phyloP scores from a whole-genome alignment of 345 rosid genomes.

The Aegle marmelos region DNA sequence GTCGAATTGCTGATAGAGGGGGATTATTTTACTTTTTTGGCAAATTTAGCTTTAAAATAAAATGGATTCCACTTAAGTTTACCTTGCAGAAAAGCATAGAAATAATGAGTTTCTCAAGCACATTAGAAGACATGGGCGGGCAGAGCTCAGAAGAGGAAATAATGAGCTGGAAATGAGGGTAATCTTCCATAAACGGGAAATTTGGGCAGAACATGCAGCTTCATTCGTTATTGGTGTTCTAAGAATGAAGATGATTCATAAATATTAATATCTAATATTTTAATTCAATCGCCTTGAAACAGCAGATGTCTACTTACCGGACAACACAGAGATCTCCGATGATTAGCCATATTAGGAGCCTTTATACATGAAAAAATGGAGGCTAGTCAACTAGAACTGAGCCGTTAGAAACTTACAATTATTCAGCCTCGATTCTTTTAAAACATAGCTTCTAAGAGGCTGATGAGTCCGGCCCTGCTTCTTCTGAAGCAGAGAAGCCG shows the following conservation, averaged over 20 bases:
- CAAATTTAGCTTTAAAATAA: background rate
- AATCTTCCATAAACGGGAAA: conserved; percentile 2
- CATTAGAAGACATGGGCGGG: background rate
- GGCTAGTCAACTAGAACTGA: conserved; percentile 22
- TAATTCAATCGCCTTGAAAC: conserved; percentile 15
- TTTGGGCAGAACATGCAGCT: background rate
- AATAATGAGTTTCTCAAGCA: background rate
- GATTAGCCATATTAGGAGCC: conserved; percentile 37
- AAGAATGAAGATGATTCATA: conserved; percentile 5
- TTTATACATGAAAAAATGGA: conserved; percentile 24
- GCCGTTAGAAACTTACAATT: conserved; percentile 1
- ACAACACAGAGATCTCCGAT: conserved; percentile 12
- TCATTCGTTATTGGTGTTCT: background rate
- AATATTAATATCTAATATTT: conserved; percentile 10
- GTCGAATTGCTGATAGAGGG: too few relatives aligned
- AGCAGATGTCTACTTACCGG: conserved; percentile 19
- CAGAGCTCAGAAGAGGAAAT: background rate
- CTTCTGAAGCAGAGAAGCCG: conserved; percentile 47
- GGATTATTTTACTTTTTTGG: background rate
- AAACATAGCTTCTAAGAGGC: conserved; percentile 28
- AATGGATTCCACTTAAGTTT: background rate
- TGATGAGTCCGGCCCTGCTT: conserved; percentile 45
- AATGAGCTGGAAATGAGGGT: background rate
- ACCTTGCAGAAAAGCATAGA: background rate
- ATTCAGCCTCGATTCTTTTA: conserved; percentile 18